Base-by-base conservation (phyloP, 441 rosid genomes). In the Flueggea neowawraea region DNA sequence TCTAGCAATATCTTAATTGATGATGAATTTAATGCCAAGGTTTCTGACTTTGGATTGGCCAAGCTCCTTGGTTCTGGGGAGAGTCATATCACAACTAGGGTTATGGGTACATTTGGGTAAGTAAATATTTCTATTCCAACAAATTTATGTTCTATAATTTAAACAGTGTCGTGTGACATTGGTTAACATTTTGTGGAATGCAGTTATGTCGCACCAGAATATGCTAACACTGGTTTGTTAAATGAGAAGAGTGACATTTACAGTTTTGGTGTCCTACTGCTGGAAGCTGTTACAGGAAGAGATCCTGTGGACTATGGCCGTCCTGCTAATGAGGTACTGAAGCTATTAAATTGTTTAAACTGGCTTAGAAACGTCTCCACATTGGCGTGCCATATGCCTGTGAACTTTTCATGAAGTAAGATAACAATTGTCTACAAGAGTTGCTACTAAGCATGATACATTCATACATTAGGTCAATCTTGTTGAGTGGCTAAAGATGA, bases 101-200 rank as follows among this genome's bases (percentile, higher is more conserved):
- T 91, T 51, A 91, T 95, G 99, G 97, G 97, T 77, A 95, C 99
- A 68, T 95, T 91, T 67, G 97, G 99, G 97, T 88, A 82, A 41
- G 67, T 4, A 32, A 36, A 43, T 33, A 50, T 41, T 28, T 7
- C 22, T 53, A 15, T 53, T 36, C 13, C 12, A 44, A 4, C 47
- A 16, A 32, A 22, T 22, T 22, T 22, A 22, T 22, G 28, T 22
- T 22, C 28, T 22, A 22, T 22, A 22, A 22, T 22, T 22, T 22
- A 22, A 1, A 22, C 28, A 22, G 28, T 22, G 2, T 2, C 28
- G 1, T 22, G 2, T 22, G 28, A 22, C 45, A 43, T 43, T 43
- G 45, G 10, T 3, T 6, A 43, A 43, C 45, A 6, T 11, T 43
- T 43, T 11, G 10, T 56, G 43, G 64, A 55, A 68, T 54, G 58